phyloP scores from a whole-genome alignment of 768 basidiomycete species.

The Paxillus ammoniavirescens region DNA sequence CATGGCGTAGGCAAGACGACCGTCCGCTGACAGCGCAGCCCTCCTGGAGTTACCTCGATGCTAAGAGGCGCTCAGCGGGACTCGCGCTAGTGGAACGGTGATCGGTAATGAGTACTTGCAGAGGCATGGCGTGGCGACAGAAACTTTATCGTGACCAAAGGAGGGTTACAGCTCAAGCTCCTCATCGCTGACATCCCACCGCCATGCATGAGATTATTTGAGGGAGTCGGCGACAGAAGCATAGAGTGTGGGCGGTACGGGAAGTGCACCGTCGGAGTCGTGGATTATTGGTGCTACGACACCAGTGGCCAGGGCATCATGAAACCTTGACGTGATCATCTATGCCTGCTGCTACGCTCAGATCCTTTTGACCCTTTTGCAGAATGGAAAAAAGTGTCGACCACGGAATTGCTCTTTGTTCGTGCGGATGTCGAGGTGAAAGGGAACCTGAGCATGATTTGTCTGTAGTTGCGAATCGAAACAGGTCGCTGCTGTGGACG shows the following conservation, averaged over 20 bases:
- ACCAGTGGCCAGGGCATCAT: conserved; percentile 22
- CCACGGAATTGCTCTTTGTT: conserved; percentile 27
- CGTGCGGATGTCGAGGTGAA: conserved; percentile 17
- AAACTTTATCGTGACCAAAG: conserved; percentile 32
- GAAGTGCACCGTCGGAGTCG: conserved; percentile 25
- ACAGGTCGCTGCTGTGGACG: no score
- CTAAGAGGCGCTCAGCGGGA: conserved; percentile 21
- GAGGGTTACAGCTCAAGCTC: conserved; percentile 28
- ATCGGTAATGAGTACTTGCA: not conserved
- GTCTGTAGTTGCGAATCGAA: conserved; percentile 17
- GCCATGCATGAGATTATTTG: conserved; percentile 12
- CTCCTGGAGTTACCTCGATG: conserved; percentile 31
- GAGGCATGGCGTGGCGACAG: conserved; percentile 26
- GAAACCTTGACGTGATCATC: conserved; percentile 24
- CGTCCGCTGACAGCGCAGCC: conserved; percentile 27
- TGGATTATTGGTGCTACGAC: conserved; percentile 34
- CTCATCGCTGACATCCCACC: conserved; percentile 23
- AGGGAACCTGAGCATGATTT: conserved; percentile 14
- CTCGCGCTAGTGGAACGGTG: not conserved
- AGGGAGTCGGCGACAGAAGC: conserved; percentile 6
- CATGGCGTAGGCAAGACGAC: conserved; percentile 29
- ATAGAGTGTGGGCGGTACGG: conserved; percentile 16
- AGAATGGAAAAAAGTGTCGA: conserved; percentile 25
- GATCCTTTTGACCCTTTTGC: conserved; percentile 30
- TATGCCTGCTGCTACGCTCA: conserved; percentile 26